Percentiles rank a stretch among this genome's conserved stretches.
Evolutionary conservation across 1,139 yeast species (phyloP).

Genomic region (Casaregolazyma lundiana): DNA sequence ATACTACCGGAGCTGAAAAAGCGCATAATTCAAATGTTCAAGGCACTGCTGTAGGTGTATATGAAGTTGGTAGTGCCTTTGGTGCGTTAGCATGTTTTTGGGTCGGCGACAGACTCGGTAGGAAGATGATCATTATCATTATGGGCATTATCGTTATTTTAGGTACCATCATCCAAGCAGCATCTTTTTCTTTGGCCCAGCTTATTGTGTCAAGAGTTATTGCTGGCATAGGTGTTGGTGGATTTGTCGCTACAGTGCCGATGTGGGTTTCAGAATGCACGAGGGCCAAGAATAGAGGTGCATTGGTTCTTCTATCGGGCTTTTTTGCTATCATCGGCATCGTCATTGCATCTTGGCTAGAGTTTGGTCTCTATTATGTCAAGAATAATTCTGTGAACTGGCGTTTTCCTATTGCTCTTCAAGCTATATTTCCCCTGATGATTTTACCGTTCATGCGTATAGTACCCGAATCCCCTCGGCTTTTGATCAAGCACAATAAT

Average conservation of each 20-base stretch:
- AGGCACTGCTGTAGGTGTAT: too few species aligned
- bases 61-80: too few species aligned
- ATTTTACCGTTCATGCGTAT: constrained; percentile 13
- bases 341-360: constrained; percentile 72
- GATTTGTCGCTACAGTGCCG: constrained; percentile 56
- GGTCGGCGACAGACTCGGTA: constrained; percentile 62
- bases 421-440: constrained; percentile 28
- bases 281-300: constrained; percentile 47
- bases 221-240: constrained; percentile 55
- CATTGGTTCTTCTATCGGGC: constrained; percentile 51
- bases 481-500: constrained; percentile 42
- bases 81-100: too few species aligned
- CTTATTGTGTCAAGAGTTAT: constrained; percentile 58
- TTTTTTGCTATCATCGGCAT: constrained; percentile 43
- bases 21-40: constrained; percentile 39
- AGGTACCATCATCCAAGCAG: constrained; percentile 57
- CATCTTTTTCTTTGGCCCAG: constrained; percentile 58
- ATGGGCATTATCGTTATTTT: constrained; percentile 57
- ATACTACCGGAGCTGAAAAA: neutral
- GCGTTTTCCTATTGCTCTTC: constrained; percentile 31
- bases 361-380: constrained; percentile 64
- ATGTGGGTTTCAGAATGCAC: constrained; percentile 51
- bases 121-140: constrained; percentile 55
- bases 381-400: constrained; percentile 26
- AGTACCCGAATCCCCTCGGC: constrained; percentile 50